Percentiles rank a stretch among this genome's conserved stretches.
Conservation (phyloP, 345 rosid species). For the Eucalyptus grandis region DNA sequence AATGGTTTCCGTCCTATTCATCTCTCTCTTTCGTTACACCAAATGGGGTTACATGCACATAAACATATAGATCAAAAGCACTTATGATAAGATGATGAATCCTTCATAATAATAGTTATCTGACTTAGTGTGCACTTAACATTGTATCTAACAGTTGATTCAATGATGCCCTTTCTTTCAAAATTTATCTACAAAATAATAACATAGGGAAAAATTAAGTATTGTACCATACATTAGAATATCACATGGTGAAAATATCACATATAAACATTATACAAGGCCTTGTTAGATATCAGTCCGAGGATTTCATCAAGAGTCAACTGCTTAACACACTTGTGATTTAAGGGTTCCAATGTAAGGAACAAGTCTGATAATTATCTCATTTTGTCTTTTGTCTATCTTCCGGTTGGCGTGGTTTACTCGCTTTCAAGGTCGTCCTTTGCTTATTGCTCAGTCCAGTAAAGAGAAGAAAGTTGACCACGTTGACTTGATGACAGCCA, state of each 20-base stretch:
- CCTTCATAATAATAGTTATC: neutral
- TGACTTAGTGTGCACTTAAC: neutral
- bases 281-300: neutral
- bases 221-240: neutral
- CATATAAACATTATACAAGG: neutral
- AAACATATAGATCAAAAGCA: neutral
- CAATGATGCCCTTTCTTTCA: neutral
- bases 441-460: neutral
- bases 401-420: neutral
- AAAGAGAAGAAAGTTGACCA: neutral
- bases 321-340: neutral
- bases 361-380: neutral
- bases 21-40: neutral
- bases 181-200: neutral
- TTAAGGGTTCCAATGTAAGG: neutral
- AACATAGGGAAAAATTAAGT: neutral
- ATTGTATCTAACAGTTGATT: neutral
- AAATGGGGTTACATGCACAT: neutral
- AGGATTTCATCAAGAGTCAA: neutral
- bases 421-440: neutral
- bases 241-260: neutral
- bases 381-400: neutral
- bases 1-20: neutral
- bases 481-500: neutral
- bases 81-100: neutral